Conservation (phyloP, 768 basidiomycete species). For the Dentipellis sp. region DNA sequence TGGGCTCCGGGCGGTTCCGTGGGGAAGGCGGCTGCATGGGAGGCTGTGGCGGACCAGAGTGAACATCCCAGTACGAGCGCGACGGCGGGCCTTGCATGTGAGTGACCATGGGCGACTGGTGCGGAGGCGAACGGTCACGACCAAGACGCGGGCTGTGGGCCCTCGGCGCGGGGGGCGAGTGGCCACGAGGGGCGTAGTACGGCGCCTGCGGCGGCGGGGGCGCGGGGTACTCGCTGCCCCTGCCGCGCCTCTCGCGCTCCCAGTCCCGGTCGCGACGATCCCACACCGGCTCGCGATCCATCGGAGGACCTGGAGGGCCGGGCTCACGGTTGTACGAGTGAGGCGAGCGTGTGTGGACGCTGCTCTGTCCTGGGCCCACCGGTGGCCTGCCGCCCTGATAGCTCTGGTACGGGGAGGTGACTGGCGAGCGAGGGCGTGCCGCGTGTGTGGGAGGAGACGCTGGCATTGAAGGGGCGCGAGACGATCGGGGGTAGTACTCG, state of each 20-base stretch:
- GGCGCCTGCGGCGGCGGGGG: conserved; percentile 22
- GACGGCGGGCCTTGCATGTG: conserved; percentile 25
- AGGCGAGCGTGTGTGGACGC: conserved; percentile 47
- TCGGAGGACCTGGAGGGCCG: conserved; percentile 30
- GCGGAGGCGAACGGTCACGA: conserved; percentile 20
- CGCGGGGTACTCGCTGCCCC: conserved; percentile 23
- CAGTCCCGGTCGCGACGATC: conserved; percentile 58
- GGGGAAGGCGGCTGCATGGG: conserved; percentile 20
- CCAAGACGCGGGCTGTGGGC: conserved; percentile 31
- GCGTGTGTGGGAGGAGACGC: conserved; percentile 45
- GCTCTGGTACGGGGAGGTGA: conserved; percentile 35
- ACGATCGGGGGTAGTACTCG: conserved; percentile 47
- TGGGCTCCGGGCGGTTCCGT: conserved; percentile 5
- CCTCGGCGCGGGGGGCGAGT: conserved; percentile 22
- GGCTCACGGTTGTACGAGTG: conserved; percentile 46
- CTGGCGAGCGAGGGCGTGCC: conserved; percentile 42
- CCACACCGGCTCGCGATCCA: conserved; percentile 50
- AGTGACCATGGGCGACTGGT: conserved; percentile 50
- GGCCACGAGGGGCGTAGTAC: conserved; percentile 26
- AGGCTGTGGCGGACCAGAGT: conserved; percentile 28
- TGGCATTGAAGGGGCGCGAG: conserved; percentile 48
- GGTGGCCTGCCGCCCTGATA: conserved; percentile 40
- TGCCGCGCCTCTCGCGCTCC: conserved; percentile 17
- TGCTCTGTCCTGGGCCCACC: conserved; percentile 43
- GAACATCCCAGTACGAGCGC: conserved; percentile 52